A percentile compares a stretch with the other conserved stretches of the same genome.
Evolutionary conservation across 2,329 filamentous ascomycete genomes (phyloP).

Genomic region (Daldinia sp.): DNA sequence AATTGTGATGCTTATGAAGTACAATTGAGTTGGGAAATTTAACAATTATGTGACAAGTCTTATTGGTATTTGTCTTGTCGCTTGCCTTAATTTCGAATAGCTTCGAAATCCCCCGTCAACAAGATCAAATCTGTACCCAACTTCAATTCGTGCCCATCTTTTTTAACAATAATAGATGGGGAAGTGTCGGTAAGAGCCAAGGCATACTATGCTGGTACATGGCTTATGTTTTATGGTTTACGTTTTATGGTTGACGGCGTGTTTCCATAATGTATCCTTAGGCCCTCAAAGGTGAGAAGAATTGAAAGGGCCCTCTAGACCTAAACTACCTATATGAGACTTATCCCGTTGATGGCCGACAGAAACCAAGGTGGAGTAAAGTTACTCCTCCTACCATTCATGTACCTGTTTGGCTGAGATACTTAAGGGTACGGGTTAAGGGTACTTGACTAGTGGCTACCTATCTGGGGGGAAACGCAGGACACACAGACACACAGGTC

Average conservation of each 20-base stretch:
- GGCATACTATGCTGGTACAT: background rate
- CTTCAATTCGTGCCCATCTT: background rate
- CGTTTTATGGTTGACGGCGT: no score
- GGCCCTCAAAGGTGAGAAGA: background rate
- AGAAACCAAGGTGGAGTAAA: conserved; percentile 19
- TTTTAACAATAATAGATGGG: background rate
- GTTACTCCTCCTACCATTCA: conserved; percentile 35
- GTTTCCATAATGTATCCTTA: no score
- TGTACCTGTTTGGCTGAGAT: conserved; percentile 37
- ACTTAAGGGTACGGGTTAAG: conserved; percentile 41
- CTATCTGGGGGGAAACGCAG: no score
- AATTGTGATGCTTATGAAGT: conserved; percentile 27
- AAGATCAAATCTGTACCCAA: conserved; percentile 6
- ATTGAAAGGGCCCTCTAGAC: background rate
- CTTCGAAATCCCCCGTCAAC: conserved; percentile 16
- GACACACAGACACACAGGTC: no score
- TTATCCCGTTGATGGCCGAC: conserved; percentile 26
- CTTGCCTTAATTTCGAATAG: conserved; percentile 12
- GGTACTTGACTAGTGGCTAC: no score
- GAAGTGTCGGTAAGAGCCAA: background rate
- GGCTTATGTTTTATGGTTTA: background rate
- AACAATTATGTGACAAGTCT: conserved; percentile 24
- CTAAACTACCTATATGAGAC: background rate
- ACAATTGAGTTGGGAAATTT: conserved; percentile 30
- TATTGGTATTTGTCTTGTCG: background rate